Conservation (phyloP, 306 rosid genomes). For the Cicer yamashitae region DNA sequence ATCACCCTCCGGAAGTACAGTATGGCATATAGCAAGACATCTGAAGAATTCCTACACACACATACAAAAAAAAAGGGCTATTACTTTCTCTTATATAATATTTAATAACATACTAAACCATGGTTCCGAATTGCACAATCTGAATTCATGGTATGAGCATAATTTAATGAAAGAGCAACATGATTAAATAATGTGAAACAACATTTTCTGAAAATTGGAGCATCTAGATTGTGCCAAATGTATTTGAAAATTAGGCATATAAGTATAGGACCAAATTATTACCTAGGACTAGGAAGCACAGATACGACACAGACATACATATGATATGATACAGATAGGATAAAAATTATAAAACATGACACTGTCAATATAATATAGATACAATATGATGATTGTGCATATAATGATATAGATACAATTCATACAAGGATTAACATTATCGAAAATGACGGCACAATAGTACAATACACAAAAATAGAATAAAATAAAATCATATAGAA, state of each 20-base stretch:
- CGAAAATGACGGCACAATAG: neutral
- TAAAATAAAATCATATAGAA: neutral
- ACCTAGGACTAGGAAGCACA: neutral
- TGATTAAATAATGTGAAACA: constrained; percentile 7
- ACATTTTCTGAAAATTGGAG: constrained; percentile 30
- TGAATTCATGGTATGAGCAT: constrained; percentile 17
- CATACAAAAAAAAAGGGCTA: neutral
- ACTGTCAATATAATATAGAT: neutral
- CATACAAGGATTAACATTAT: neutral
- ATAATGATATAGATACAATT: neutral
- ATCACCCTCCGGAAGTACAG: constrained; percentile 97
- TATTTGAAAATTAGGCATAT: constrained; percentile 30
- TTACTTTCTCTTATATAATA: neutral
- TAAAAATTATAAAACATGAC: neutral
- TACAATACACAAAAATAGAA: neutral
- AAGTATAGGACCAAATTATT: neutral
- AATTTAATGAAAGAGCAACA: constrained; percentile 31
- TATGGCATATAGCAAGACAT: constrained; percentile 93
- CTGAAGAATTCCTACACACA: constrained; percentile 62
- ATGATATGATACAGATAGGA: neutral
- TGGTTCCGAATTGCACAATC: constrained; percentile 10
- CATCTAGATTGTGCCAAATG: constrained; percentile 24
- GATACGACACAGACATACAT: neutral
- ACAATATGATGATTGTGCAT: neutral
- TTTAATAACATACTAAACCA: constrained; percentile 26